A percentile compares a stretch with the other conserved stretches of the same genome.
Conservation (phyloP, 306 rosid genomes). For the Herpetospermum pedunculosum region DNA sequence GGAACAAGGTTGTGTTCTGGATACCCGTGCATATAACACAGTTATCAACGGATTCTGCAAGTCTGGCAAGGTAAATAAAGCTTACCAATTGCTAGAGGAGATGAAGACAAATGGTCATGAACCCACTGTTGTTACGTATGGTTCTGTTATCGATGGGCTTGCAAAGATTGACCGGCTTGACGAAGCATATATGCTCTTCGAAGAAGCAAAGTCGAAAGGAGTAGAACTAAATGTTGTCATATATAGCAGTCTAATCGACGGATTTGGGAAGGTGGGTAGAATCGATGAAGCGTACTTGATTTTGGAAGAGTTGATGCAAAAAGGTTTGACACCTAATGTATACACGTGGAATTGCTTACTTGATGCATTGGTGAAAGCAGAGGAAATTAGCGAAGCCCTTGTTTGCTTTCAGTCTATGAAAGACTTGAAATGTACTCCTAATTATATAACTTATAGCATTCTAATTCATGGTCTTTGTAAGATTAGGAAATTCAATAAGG, state of each 20-base stretch:
- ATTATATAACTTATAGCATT: constrained; percentile 69
- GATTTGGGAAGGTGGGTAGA: constrained; percentile 94
- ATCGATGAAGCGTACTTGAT: constrained; percentile 87
- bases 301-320: constrained; percentile 90
- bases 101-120: constrained; percentile 76
- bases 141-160: constrained; percentile 84
- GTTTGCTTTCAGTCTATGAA: constrained; percentile 83
- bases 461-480: constrained; percentile 87
- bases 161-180: constrained; percentile 90
- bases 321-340: constrained; percentile 61
- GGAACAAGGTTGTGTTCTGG: constrained; percentile 74
- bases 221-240: constrained; percentile 59
- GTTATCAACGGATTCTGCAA: constrained; percentile 85
- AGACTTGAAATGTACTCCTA: constrained; percentile 61
- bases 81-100: constrained; percentile 84
- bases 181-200: constrained; percentile 93
- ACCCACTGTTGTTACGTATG: constrained; percentile 82
- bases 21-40: constrained; percentile 69
- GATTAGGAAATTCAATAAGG: constrained; percentile 85
- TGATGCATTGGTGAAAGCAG: constrained; percentile 83
- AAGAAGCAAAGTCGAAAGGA: constrained; percentile 80
- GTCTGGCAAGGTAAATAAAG: constrained; percentile 80
- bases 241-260: constrained; percentile 81
- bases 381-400: constrained; percentile 81
- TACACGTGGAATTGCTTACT: constrained; percentile 91